These are phyloP conservation scores for Myriosclerotinia scirpicola DNA, from an alignment of 2,329 filamentous ascomycete genomes.

Conservation along the genomic window DNA sequence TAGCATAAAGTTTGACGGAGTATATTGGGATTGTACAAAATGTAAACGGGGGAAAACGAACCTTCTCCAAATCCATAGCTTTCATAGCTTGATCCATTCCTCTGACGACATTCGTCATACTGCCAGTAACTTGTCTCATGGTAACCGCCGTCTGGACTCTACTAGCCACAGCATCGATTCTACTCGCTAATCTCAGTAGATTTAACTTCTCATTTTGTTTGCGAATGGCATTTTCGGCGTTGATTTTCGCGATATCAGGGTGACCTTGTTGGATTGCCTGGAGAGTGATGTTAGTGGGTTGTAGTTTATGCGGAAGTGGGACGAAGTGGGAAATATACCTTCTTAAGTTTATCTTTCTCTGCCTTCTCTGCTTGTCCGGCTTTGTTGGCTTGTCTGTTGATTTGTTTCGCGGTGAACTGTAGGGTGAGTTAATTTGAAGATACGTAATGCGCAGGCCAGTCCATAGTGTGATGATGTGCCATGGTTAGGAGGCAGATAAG, in stretches of 20 bases:
- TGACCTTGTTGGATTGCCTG: conserved; percentile 60
- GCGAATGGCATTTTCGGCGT: conserved; percentile 62
- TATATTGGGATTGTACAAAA: not conserved
- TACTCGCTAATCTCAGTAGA: conserved; percentile 54
- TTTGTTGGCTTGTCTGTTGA: conserved; percentile 61
- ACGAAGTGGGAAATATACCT: conserved; percentile 43
- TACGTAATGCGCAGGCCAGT: conserved; percentile 1
- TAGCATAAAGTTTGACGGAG: conserved; percentile 6
- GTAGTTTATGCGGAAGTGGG: not conserved
- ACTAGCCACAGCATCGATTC: conserved; percentile 59
- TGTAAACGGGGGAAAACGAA: conserved; percentile 36
- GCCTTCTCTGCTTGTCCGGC: conserved; percentile 60
- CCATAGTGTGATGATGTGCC: conserved; percentile 11
- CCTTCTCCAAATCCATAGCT: conserved; percentile 62
- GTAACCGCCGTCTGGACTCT: conserved; percentile 63
- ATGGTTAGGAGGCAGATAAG: conserved; percentile 25
- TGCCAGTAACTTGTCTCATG: conserved; percentile 60
- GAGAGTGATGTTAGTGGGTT: conserved; percentile 12
- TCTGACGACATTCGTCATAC: conserved; percentile 61
- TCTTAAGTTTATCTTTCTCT: conserved; percentile 62
- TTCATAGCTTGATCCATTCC: conserved; percentile 64
- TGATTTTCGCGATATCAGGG: conserved; percentile 61
- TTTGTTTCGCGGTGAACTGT: conserved; percentile 62
- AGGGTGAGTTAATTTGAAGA: conserved; percentile 22
- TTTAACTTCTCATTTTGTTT: conserved; percentile 64